Percentiles rank a stretch among this genome's conserved stretches.
These are phyloP conservation scores for Geotrichum siamense DNA, from an alignment of 1,139 yeast genomes.

Conservation along the genomic window DNA sequence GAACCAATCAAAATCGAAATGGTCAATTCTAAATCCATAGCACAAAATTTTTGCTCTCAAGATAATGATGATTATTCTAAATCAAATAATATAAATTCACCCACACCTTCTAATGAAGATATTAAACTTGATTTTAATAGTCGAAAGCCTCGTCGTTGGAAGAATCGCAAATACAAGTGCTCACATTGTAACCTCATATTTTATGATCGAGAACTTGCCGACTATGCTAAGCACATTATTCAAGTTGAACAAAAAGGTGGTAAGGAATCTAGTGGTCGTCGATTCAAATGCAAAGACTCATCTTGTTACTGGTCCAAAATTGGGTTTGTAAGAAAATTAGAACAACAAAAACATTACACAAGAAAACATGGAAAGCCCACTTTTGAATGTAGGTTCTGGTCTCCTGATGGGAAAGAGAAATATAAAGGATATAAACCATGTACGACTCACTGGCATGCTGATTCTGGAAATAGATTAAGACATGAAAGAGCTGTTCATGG, in stretches of 20 bases:
- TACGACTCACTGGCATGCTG: conserved; percentile 31
- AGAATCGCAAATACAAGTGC: conserved; percentile 28
- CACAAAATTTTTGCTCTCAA: too few relatives aligned
- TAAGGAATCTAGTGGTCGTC: conserved; percentile 20
- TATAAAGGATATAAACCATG: conserved; percentile 27
- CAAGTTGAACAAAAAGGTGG: conserved; percentile 22
- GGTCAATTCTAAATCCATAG: too few relatives aligned
- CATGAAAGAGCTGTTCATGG: conserved; percentile 31
- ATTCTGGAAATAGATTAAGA: conserved; percentile 28
- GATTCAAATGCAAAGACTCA: conserved; percentile 27
- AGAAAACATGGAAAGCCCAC: conserved; percentile 29
- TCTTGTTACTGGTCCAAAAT: conserved; percentile 28
- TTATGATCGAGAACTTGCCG: conserved; percentile 24
- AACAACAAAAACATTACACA: conserved; percentile 19
- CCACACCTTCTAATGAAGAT: neutral
- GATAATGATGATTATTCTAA: too few relatives aligned
- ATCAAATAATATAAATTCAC: too few relatives aligned
- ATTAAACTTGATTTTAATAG: conserved; percentile 25
- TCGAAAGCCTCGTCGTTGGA: conserved; percentile 27
- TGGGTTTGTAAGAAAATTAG: conserved; percentile 15
- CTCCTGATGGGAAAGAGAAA: conserved; percentile 25
- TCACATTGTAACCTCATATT: conserved; percentile 26
- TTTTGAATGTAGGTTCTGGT: conserved; percentile 30
- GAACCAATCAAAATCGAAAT: too few relatives aligned
- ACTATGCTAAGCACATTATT: conserved; percentile 25